Base-by-base conservation (phyloP, 1,139 yeast genomes). In the Kurtzmaniella quercitrusa region DNA sequence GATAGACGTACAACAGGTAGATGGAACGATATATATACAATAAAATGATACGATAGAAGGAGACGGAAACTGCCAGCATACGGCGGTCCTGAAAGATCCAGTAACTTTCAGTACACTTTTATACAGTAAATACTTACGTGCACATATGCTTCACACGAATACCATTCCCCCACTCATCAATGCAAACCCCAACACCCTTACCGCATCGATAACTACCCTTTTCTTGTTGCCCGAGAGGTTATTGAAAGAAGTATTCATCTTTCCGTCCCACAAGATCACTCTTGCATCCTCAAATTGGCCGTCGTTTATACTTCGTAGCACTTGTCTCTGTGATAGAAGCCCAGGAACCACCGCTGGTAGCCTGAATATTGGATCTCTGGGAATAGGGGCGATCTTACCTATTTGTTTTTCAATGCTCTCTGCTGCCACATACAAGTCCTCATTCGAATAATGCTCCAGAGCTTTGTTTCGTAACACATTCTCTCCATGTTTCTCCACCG, bases 331-430 rank as follows among this genome's bases (percentile, higher is more conserved):
- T 1, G 86, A 82, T 15, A 73, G 56, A 1, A 77, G 48, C 0
- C 85, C 84, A 0, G 84, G 83, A 1, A 75, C 56, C 2, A 78
- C 74, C 18, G 54, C 53, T 0, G 83, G 83, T 2, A 77, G 11
- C 12, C 10, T 27, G 12, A 27, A 27, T 11, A 11, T 4, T 27
- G 31, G 31, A n/a, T 11, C 12, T 36, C 3, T 19, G 12, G 11
- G 21, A 8, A 11, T 14, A n/a, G 16, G 31, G 3, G 6, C 34
- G 34, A 34, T 8, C 7, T 17, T 33, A 23, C 19, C 11, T 19
- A 15, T 21, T 27, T 40, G 23, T 11, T 42, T 43, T 14, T 40
- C 41, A 10, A 48, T 39, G 24, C 46, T 34, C 12, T 18, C 19
- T 34, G 38, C 25, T 24, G 16, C 18, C 12, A 9, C 4, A 31